Evolutionary conservation across 495 filamentous ascomycete species (phyloP).

Genomic region (Aspergillus diversus): DNA sequence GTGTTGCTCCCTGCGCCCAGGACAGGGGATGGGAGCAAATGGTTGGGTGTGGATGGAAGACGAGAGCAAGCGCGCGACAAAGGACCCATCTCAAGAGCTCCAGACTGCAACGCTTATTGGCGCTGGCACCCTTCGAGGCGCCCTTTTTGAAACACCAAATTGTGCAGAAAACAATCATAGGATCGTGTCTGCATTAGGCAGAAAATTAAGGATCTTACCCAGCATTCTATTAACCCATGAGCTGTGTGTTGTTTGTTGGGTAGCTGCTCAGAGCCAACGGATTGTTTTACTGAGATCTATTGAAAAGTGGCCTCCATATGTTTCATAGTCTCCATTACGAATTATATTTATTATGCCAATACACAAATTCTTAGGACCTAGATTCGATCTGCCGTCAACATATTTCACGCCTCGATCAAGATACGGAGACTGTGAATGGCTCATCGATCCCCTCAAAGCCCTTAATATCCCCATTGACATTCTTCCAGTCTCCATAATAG

Average conservation of each 20-base stretch:
- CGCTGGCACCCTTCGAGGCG: background rate
- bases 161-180: slow-evolving; percentile 4
- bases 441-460: slow-evolving; percentile 77
- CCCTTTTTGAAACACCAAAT: slow-evolving; percentile 12
- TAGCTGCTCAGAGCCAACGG: no score
- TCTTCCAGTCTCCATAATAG: slow-evolving; percentile 87
- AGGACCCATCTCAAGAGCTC: slow-evolving; percentile 9
- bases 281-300: no score
- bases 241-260: no score
- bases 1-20: background rate
- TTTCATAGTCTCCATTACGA: background rate
- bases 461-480: slow-evolving; percentile 64
- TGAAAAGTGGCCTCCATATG: no score
- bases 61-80: slow-evolving; percentile 20
- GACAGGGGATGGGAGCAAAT: background rate
- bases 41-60: slow-evolving; percentile 16
- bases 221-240: no score
- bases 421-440: slow-evolving; percentile 56
- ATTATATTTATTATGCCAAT: background rate
- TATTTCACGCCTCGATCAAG: background rate
- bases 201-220: no score
- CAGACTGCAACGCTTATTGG: slow-evolving; percentile 10
- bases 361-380: background rate
- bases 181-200: no score
- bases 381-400: no score